Evolutionary conservation across 805 yeast species (phyloP).

Genomic region (Yamadazyma endophytica): DNA sequence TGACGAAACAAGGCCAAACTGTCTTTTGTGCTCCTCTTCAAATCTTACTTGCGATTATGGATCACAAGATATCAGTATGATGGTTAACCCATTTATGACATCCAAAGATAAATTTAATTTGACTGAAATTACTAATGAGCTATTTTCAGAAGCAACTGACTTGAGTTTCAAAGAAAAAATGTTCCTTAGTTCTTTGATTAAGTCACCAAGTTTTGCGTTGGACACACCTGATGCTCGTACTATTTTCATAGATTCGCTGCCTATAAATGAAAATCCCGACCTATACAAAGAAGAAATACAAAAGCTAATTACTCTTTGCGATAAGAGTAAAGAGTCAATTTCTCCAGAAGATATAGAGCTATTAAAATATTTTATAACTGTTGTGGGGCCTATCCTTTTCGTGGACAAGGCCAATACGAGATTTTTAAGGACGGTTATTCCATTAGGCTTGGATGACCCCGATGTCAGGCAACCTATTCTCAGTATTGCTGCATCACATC

Average conservation of each 20-base stretch:
- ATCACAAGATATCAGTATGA: too few relatives aligned
- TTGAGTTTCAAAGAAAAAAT: conserved; percentile 14
- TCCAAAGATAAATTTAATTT: background rate
- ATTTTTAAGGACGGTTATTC: conserved; percentile 18
- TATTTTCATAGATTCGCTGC: background rate
- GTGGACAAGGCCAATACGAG: conserved; percentile 18
- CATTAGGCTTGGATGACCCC: conserved; percentile 14
- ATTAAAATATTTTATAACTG: conserved; percentile 17
- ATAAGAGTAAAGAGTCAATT: conserved; percentile 3
- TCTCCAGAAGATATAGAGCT: conserved; percentile 10
- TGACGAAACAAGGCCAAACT: conserved; percentile 19
- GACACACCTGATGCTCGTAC: background rate
- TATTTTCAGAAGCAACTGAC: conserved; percentile 1
- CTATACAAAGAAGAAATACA: conserved; percentile 11
- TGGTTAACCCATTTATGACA: too few relatives aligned
- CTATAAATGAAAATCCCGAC: conserved; percentile 2
- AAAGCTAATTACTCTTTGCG: conserved; percentile 7
- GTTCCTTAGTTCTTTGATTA: conserved; percentile 13
- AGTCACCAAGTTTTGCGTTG: conserved; percentile 6
- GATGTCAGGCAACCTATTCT: conserved; percentile 19
- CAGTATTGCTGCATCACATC: conserved; percentile 22
- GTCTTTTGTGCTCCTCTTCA: conserved; percentile 20
- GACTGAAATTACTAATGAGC: conserved; percentile 4
- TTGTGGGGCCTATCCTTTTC: conserved; percentile 19
- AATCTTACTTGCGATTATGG: too few relatives aligned